Evolutionary conservation across 2,329 filamentous ascomycete species (phyloP), one percentile per base, ranked within the genome.

Genomic region (Trichoderma arundinaceum): DNA sequence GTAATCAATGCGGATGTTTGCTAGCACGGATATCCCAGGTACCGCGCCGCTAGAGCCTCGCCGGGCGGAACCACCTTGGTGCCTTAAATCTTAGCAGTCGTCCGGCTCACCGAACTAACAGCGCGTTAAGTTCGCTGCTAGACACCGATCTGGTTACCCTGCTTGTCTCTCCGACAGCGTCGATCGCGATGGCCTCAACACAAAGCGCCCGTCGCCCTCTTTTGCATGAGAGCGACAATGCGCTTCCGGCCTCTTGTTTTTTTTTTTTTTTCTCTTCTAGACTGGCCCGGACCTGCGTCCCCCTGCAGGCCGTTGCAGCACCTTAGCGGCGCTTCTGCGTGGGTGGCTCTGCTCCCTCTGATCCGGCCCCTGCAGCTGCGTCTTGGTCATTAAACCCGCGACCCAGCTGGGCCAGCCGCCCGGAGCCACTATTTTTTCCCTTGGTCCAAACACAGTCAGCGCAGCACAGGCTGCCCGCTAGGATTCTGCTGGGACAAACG

Each of bases 311-410:
- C 17, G 17, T 32, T 51, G 43, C 15, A 22, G 28, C 38, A 48
- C 5, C 32, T 41, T 48, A 64, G 39, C 49, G 61, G 49, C 49
- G 61, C 61, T 62, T 62, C 54, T 57, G 54, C 38, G 32, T 57
- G 54, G 54, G 22, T 57, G 38, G 54, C 22, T 57, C 28, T 57
- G 17, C 19, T 19, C 38, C 35, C 41, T 46, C 43, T 52, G 22
- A 39, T 44, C 22, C 28, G 17, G 35, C 61, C 61, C 61, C 52
- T 64, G 61, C 61, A 39, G 22, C 61, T 58, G 52, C 41, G n/a
- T 43, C 59, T 38, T 33, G 39, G 22, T 44, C 61, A 46, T 10
- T 39, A 44, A 57, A 28, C 51, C 52, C 17, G 22, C 43, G 43
- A 46, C 43, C 43, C 43, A 46, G 43, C 38, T 41, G 22, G 38